These are phyloP conservation scores for Vitis hybrid DNA, from an alignment of 177 flowering plant genomes.

Conservation along the genomic window DNA sequence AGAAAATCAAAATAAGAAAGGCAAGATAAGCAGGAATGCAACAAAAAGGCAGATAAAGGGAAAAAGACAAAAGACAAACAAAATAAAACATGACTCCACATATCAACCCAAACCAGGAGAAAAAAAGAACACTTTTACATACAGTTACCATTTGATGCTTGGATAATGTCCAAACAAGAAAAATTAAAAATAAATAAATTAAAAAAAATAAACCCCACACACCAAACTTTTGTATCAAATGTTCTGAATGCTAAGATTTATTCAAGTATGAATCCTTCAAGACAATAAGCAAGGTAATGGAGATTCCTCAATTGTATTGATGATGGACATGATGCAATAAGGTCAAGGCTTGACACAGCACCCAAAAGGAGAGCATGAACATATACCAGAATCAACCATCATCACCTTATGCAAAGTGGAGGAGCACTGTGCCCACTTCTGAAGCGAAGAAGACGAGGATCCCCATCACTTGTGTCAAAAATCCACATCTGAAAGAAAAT, in stretches of 20 bases:
- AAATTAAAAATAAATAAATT: no score
- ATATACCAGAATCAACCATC: background rate
- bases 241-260: no score
- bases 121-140: no score
- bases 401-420: conserved; percentile 81
- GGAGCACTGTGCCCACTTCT: conserved; percentile 99
- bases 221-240: no score
- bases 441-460: conserved; percentile 87
- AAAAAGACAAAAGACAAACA: background rate
- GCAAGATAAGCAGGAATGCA: background rate
- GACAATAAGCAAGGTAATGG: background rate
- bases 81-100: no score
- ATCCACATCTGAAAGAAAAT: conserved; percentile 77
- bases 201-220: no score
- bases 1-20: background rate
- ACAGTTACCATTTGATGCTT: no score
- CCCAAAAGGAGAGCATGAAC: background rate
- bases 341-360: background rate
- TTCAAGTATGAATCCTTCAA: background rate
- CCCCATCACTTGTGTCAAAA: conserved; percentile 94
- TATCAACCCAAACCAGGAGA: no score
- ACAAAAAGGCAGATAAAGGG: background rate
- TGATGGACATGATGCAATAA: background rate
- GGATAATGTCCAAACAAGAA: no score
- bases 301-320: background rate